These are phyloP conservation scores for Digitaria exilis DNA, from an alignment of 202 grass and related monocot species.

Conservation along the genomic window DNA sequence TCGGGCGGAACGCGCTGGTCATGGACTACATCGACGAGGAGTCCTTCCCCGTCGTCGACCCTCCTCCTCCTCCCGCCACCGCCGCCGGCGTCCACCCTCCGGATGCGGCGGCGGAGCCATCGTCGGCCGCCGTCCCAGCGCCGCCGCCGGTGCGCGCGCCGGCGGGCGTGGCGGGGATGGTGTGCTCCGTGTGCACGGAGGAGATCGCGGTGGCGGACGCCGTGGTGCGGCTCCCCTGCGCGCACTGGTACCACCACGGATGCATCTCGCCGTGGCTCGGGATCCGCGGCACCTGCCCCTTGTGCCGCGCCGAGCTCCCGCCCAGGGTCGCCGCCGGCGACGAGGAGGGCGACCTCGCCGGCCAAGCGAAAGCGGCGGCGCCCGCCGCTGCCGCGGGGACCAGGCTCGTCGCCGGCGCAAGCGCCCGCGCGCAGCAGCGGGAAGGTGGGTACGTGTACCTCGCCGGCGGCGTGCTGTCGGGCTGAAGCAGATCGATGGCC, in stretches of 20 bases:
- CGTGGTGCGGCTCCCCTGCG: slow-evolving; percentile 52
- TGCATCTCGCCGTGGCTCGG: slow-evolving; percentile 76
- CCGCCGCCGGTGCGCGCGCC: slow-evolving; percentile 35
- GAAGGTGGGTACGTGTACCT: slow-evolving; percentile 6
- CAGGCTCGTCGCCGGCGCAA: too few relatives aligned
- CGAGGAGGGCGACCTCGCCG: neutral
- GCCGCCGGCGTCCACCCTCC: neutral
- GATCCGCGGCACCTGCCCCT: slow-evolving; percentile 59
- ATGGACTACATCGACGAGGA: slow-evolving; percentile 58
- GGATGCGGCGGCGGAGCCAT: too few relatives aligned
- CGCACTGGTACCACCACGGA: slow-evolving; percentile 60
- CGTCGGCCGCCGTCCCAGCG: neutral
- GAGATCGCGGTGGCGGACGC: slow-evolving; percentile 47
- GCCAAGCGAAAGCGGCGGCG: slow-evolving; percentile 1
- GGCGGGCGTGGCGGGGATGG: slow-evolving; percentile 36
- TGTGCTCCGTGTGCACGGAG: slow-evolving; percentile 71
- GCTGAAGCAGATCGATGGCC: slow-evolving; percentile 25
- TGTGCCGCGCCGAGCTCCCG: slow-evolving; percentile 62
- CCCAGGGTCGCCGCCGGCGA: neutral
- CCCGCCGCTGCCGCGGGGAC: slow-evolving; percentile 12
- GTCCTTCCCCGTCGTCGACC: slow-evolving; percentile 52
- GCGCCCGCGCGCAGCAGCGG: too few relatives aligned
- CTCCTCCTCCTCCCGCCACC: slow-evolving; percentile 7
- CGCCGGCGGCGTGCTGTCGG: slow-evolving; percentile 40
- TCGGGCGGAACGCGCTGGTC: slow-evolving; percentile 45